These are phyloP conservation scores for Orbilia oligospora DNA, from an alignment of 2,329 filamentous ascomycete species.

Conservation along the genomic window DNA sequence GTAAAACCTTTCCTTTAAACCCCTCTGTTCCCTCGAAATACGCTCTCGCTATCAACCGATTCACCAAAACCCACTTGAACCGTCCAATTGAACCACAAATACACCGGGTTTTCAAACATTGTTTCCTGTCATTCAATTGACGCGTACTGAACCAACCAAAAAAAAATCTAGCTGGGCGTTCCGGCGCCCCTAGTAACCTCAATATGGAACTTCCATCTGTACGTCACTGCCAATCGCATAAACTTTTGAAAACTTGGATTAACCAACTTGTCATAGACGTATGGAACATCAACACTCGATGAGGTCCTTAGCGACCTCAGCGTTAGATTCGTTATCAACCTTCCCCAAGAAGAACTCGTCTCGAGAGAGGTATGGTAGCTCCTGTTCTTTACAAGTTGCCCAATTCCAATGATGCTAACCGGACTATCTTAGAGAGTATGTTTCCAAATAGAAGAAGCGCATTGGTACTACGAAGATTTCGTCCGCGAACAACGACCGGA, in stretches of 20 bases:
- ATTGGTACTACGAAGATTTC: conserved; percentile 99
- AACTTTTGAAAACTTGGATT: background rate
- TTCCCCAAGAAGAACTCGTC: conserved; percentile 89
- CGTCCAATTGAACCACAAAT: conserved; percentile 30
- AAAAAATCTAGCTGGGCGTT: conserved; percentile 46
- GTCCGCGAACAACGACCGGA: conserved; percentile 83
- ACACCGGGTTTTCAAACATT: background rate
- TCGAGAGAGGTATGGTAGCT: conserved; percentile 75
- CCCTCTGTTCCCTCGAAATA: background rate
- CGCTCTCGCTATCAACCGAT: background rate
- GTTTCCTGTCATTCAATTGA: conserved; percentile 36
- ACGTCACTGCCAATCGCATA: background rate
- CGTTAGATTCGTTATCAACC: conserved; percentile 89
- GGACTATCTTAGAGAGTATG: conserved; percentile 78
- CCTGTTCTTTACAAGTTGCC: background rate
- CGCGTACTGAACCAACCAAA: conserved; percentile 2
- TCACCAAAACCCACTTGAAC: conserved; percentile 3
- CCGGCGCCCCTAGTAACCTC: conserved; percentile 33
- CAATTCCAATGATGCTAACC: background rate
- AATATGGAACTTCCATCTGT: conserved; percentile 58
- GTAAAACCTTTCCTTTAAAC: background rate
- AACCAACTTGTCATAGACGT: conserved; percentile 60
- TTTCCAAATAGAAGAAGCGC: conserved; percentile 98
- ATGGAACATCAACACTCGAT: conserved; percentile 62
- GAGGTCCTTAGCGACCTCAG: conserved; percentile 64